phyloP scores from a whole-genome alignment of 2,329 filamentous ascomycete species.

The Aspergillus texensis region DNA sequence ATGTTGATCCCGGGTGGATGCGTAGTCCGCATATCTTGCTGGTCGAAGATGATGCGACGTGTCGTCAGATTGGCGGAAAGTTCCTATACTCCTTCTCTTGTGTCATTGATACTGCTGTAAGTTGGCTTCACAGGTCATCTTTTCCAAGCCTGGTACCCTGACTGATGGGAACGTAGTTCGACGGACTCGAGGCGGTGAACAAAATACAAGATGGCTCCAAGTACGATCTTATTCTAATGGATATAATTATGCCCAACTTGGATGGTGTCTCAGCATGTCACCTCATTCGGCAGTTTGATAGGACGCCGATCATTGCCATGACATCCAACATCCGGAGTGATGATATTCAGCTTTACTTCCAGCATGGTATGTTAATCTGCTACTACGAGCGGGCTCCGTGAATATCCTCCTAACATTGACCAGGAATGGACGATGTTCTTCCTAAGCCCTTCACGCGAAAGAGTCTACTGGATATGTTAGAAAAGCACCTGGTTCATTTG shows the following conservation, averaged over 20 bases:
- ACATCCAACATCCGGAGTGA: conserved; percentile 97
- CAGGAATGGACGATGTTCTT: conserved; percentile 96
- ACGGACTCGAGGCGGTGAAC: conserved; percentile 88
- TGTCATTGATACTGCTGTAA: conserved; percentile 64
- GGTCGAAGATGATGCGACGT: conserved; percentile 78
- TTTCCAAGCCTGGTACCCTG: not conserved
- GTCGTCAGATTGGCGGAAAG: conserved; percentile 67
- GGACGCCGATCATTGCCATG: conserved; percentile 92
- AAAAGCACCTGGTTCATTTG: conserved; percentile 84
- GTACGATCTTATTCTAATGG: conserved; percentile 78
- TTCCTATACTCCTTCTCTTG: conserved; percentile 68
- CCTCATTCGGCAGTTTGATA: conserved; percentile 84
- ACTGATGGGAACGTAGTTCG: conserved; percentile 58
- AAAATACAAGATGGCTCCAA: conserved; percentile 71
- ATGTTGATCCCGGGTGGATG: conserved; percentile 66
- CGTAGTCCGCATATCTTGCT: conserved; percentile 78
- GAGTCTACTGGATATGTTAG: conserved; percentile 79
- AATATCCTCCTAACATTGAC: conserved; percentile 25
- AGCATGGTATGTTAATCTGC: conserved; percentile 70
- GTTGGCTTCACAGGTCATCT: conserved; percentile 30
- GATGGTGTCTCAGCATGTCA: conserved; percentile 95
- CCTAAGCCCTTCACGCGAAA: conserved; percentile 95
- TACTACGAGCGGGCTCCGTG: not conserved
- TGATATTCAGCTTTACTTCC: conserved; percentile 96
- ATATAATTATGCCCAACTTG: conserved; percentile 95